phyloP scores from a whole-genome alignment of 2,329 filamentous ascomycete genomes.

The Trichoderma sp. region DNA sequence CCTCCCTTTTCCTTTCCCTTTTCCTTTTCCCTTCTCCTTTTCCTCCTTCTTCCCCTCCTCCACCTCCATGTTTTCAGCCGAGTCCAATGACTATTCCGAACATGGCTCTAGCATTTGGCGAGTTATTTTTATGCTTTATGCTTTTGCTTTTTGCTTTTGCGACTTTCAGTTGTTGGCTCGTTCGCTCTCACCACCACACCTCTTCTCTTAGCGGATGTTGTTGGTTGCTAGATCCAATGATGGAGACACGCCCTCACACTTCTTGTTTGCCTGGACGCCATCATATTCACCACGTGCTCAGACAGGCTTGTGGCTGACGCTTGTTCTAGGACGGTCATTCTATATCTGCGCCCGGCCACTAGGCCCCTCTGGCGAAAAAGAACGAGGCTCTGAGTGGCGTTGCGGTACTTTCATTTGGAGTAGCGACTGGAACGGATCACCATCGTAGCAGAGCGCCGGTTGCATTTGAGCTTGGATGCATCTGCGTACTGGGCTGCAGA shows the following conservation, averaged over 20 bases:
- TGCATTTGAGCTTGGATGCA: neutral
- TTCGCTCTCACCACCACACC: neutral
- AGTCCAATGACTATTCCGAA: neutral
- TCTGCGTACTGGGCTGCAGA: neutral
- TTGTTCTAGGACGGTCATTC: conserved; percentile 54
- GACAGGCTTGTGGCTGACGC: conserved; percentile 23
- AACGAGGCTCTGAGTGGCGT: conserved; percentile 80
- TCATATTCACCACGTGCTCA: neutral
- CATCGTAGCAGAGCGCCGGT: neutral
- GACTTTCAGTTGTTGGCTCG: neutral
- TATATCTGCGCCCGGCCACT: conserved; percentile 69
- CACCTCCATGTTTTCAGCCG: neutral
- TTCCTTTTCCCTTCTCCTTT: neutral
- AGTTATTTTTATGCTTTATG: neutral
- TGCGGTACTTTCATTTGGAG: conserved; percentile 81
- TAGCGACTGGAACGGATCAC: conserved; percentile 52
- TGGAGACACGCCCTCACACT: neutral
- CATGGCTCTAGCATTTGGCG: neutral
- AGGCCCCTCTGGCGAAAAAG: conserved; percentile 81
- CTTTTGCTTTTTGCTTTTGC: neutral
- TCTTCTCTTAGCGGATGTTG: neutral
- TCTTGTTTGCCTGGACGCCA: neutral
- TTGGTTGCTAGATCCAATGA: neutral
- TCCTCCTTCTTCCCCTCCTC: neutral
- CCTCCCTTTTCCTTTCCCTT: neutral